Percentiles rank a stretch among this genome's conserved stretches.
Conservation (phyloP, 176 grass and related monocot species). For the Zizania latifolia region DNA sequence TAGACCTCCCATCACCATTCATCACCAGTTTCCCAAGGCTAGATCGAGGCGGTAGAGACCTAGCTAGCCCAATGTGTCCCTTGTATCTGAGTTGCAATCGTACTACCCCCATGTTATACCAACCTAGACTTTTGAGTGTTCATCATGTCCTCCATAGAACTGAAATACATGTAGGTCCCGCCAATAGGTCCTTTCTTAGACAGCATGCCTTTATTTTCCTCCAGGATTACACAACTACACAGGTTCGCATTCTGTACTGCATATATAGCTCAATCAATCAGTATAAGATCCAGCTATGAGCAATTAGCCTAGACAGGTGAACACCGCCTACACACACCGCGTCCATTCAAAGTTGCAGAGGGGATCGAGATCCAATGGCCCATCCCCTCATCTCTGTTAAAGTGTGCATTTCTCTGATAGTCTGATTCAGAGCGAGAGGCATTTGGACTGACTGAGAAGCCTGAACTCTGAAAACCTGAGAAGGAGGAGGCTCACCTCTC, state of each 20-base stretch:
- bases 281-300: slow-evolving; percentile 14
- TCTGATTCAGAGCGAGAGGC: slow-evolving; percentile 7
- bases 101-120: slow-evolving; percentile 26
- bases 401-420: slow-evolving; percentile 4
- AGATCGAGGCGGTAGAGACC: slow-evolving; percentile 27
- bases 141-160: slow-evolving; percentile 1
- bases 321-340: slow-evolving; percentile 3
- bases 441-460: background rate
- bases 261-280: slow-evolving; percentile 30
- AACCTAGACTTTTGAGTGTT: slow-evolving; percentile 29
- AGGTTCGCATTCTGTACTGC: slow-evolving; percentile 27
- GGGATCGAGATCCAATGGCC: background rate
- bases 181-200: slow-evolving; percentile 7
- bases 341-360: slow-evolving; percentile 2
- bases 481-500: too few relatives aligned
- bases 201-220: slow-evolving; percentile 27
- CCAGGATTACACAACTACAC: slow-evolving; percentile 5
- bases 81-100: slow-evolving; percentile 16
- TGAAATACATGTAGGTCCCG: slow-evolving; percentile 3
- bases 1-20: slow-evolving; percentile 20
- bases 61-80: slow-evolving; percentile 17
- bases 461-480: slow-evolving; percentile 1
- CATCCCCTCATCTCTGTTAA: background rate
- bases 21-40: slow-evolving; percentile 11
- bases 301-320: background rate